phyloP scores from a whole-genome alignment of 1,284 basidiomycete species.

The Apiotrichum akiyoshidainum region DNA sequence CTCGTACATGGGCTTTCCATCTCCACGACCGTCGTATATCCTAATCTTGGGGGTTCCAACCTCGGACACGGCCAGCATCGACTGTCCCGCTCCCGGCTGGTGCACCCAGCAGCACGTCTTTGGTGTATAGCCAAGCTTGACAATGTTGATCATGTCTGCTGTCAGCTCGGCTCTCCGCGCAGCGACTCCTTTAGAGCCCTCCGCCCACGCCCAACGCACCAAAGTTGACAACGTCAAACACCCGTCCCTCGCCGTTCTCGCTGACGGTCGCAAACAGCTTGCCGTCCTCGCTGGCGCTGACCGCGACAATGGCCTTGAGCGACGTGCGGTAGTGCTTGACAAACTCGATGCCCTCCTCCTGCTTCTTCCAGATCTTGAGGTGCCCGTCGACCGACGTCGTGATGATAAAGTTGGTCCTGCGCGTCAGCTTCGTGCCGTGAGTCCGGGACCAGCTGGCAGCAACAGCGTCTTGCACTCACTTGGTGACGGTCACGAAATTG shows the following conservation, averaged over 20 bases:
- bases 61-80: conserved; percentile 87
- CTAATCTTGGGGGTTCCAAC: conserved; percentile 69
- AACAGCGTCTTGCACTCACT: conserved; percentile 54
- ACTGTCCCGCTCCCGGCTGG: conserved; percentile 76
- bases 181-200: no score
- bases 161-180: conserved; percentile 1
- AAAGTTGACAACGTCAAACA: conserved; percentile 97
- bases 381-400: conserved; percentile 95
- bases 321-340: conserved; percentile 94
- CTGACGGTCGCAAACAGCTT: conserved; percentile 85
- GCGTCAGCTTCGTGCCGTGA: no score
- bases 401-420: conserved; percentile 86
- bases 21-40: conserved; percentile 89
- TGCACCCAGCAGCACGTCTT: conserved; percentile 93
- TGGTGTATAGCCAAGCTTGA: conserved; percentile 80
- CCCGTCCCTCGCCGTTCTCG: conserved; percentile 80
- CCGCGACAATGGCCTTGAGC: conserved; percentile 70
- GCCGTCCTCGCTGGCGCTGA: conserved; percentile 88
- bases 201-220: conserved; percentile 57
- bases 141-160: conserved; percentile 97
- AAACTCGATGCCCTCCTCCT: conserved; percentile 84
- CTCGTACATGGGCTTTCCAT: conserved; percentile 69
- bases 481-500: conserved; percentile 81
- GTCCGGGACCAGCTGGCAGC: neutral
- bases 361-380: conserved; percentile 98